Evolutionary conservation across 208 protist genomes (phyloP).

Genomic region (Strigomonas oncopelti): DNA sequence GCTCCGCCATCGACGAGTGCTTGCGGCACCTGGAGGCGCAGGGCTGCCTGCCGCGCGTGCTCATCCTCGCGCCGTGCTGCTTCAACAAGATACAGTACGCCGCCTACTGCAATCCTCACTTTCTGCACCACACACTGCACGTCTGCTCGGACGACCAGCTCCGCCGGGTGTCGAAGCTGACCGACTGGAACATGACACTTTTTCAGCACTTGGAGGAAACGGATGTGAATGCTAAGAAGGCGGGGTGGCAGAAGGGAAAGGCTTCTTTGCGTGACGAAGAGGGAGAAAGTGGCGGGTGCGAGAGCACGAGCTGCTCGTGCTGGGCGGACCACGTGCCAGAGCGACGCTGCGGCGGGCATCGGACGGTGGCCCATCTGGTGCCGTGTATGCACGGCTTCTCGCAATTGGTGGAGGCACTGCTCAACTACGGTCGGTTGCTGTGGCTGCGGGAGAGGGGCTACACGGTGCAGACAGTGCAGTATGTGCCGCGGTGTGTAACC

Average conservation of each 20-base stretch:
- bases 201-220: conserved; percentile 27
- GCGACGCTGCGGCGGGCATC: conserved; percentile 4
- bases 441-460: conserved; percentile 57
- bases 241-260: neutral
- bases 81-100: conserved; percentile 51
- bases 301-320: neutral
- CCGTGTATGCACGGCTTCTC: conserved; percentile 52
- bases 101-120: conserved; percentile 48
- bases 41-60: conserved; percentile 48
- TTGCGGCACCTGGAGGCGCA: conserved; percentile 44
- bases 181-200: conserved; percentile 65
- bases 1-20: conserved; percentile 69
- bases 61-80: conserved; percentile 74
- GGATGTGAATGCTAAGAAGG: neutral
- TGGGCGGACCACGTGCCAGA: neutral
- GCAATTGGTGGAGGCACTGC: conserved; percentile 35
- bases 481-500: conserved; percentile 69
- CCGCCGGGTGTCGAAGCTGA: conserved; percentile 43
- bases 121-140: conserved; percentile 28
- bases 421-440: conserved; percentile 69
- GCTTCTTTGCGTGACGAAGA: neutral
- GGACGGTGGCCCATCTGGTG: conserved; percentile 34
- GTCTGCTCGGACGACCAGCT: conserved; percentile 26
- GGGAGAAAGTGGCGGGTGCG: neutral
- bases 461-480: conserved; percentile 44